Conservation (phyloP, 192 early-diverging fungal genomes). For the Coemansia javaensis region DNA sequence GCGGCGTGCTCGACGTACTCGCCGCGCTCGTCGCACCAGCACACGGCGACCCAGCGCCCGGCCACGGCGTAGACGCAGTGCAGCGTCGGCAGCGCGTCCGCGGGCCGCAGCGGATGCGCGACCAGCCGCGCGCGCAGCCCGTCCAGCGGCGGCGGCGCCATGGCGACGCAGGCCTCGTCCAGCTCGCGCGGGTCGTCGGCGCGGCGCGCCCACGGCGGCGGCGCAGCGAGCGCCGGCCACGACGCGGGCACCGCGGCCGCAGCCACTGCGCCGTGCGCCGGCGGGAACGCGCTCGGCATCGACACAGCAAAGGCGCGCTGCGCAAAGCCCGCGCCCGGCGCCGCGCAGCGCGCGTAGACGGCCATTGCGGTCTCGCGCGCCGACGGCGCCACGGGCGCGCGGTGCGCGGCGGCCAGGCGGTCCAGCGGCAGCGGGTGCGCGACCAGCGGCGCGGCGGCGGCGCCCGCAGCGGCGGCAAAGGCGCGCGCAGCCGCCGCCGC, state of each 20-base stretch:
- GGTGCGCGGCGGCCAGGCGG: constrained; percentile 10
- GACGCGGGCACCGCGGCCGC: constrained; percentile 26
- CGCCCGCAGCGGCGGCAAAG: constrained; percentile 22
- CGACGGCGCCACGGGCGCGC: constrained; percentile 3
- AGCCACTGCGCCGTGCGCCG: constrained; percentile 12
- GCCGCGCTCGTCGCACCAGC: constrained; percentile 51
- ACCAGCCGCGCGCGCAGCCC: constrained; percentile 11
- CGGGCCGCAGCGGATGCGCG: constrained; percentile 25
- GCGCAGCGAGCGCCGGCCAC: constrained; percentile 17
- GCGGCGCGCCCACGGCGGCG: constrained; percentile 10
- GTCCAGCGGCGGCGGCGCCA: too few relatives aligned
- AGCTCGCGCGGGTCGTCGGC: constrained; percentile 15
- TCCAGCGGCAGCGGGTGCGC: constrained; percentile 41
- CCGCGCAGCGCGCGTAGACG: constrained; percentile 28
- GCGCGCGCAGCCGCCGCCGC: constrained; percentile 6
- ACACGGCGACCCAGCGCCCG: constrained; percentile 27
- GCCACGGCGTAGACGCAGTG: constrained; percentile 34
- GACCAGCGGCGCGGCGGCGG: constrained; percentile 19
- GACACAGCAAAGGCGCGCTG: constrained; percentile 35
- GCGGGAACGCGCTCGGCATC: constrained; percentile 27
- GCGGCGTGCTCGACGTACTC: constrained; percentile 44
- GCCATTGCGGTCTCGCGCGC: constrained; percentile 21
- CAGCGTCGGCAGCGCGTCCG: constrained; percentile 24
- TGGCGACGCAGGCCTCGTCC: constrained; percentile 27
- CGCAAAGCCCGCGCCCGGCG: constrained; percentile 17